A percentile compares a stretch with the other conserved stretches of the same genome.
Evolutionary conservation across 441 rosid genomes (phyloP).

Genomic region (Omphalea diandra): DNA sequence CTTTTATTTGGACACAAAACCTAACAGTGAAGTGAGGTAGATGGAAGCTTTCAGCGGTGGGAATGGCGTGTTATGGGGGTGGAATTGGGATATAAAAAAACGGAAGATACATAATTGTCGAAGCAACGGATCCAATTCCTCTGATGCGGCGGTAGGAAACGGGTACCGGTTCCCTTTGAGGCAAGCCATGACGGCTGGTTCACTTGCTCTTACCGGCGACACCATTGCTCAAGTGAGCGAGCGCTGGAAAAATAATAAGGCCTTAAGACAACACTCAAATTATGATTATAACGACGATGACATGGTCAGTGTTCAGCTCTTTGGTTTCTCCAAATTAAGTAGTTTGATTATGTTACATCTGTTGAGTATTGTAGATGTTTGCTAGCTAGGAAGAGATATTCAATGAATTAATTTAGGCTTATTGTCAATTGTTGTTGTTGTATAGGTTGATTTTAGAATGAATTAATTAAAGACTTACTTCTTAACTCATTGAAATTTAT

Average conservation of each 20-base stretch:
- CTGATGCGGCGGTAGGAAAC: constrained; percentile 40
- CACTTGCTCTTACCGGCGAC: constrained; percentile 77
- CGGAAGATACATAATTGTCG: constrained; percentile 30
- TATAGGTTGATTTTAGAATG: no score
- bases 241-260: constrained; percentile 42
- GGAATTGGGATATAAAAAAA: constrained; percentile 38
- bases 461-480: no score
- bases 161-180: constrained; percentile 69
- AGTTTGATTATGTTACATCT: no score
- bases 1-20: no score
- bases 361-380: no score
- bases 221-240: constrained; percentile 64
- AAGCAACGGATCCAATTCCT: constrained; percentile 39
- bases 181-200: constrained; percentile 78
- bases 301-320: constrained; percentile 9
- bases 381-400: no score
- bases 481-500: no score
- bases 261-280: constrained; percentile 22
- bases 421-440: no score
- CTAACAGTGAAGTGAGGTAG: no score
- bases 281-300: constrained; percentile 12
- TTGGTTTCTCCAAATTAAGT: no score
- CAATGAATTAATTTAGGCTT: no score
- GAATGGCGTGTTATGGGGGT: constrained; percentile 56
- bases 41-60: constrained; percentile 65